Conservation (phyloP, 1,284 basidiomycete species). For the Melampsora medusae region DNA sequence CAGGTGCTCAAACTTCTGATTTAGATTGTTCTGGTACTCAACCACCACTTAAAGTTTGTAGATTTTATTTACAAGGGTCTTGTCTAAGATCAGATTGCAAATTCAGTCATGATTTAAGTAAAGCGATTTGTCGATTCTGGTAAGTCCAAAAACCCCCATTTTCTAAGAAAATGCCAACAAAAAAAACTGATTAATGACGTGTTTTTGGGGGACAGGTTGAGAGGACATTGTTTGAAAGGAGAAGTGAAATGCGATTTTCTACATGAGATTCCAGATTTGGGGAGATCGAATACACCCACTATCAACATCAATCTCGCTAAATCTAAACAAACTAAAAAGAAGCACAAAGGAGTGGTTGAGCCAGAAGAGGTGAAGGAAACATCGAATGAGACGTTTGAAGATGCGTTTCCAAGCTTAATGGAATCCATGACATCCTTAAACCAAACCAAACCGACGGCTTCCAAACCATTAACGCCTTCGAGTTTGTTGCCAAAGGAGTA, state of each 20-base stretch:
- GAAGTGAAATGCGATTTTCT: slow-evolving; percentile 32
- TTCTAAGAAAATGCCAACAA: too few species aligned
- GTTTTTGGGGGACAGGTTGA: slow-evolving; percentile 17
- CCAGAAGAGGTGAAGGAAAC: background rate
- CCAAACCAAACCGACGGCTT: background rate
- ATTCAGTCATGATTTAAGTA: slow-evolving; percentile 41
- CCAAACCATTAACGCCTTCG: background rate
- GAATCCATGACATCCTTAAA: background rate
- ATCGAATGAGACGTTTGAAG: background rate
- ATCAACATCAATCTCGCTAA: background rate
- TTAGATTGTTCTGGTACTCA: background rate
- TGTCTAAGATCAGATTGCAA: slow-evolving; percentile 42
- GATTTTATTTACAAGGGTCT: slow-evolving; percentile 39
- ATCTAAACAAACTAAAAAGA: too few species aligned
- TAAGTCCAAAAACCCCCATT: background rate
- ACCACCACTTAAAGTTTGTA: background rate
- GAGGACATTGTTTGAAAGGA: slow-evolving; percentile 40
- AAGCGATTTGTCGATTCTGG: slow-evolving; percentile 42
- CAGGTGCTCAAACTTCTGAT: background rate
- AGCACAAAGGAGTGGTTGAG: background rate
- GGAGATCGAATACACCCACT: background rate
- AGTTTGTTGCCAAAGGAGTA: too few species aligned
- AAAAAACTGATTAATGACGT: too few species aligned
- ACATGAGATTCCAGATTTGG: slow-evolving; percentile 32
- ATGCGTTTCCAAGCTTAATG: slow-evolving; percentile 21